Percentiles rank a stretch among this genome's conserved stretches.
Evolutionary conservation across 2,329 filamentous ascomycete species (phyloP).

Genomic region (Amphichorda felina): DNA sequence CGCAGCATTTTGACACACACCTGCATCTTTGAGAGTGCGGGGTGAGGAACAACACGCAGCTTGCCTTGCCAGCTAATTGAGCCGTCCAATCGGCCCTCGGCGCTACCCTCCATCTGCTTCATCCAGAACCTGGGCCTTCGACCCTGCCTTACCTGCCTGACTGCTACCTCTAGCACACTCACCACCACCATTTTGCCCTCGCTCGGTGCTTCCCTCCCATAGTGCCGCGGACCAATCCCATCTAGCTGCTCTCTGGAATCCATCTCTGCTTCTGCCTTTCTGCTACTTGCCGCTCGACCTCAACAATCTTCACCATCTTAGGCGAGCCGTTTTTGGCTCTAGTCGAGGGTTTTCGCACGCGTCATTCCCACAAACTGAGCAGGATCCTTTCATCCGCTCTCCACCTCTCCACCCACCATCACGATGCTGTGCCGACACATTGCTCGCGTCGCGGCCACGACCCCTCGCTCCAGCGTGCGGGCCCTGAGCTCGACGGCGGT

Average conservation of each 20-base stretch:
- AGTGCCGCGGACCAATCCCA: not conserved
- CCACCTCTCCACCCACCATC: slow-evolving; percentile 12
- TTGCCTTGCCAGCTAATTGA: slow-evolving; percentile 5
- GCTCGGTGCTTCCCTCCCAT: not conserved
- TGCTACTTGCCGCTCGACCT: slow-evolving; percentile 1
- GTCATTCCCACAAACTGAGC: too few relatives aligned
- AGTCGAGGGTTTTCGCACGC: not conserved
- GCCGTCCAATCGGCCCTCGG: slow-evolving; percentile 15
- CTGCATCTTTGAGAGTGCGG: slow-evolving; percentile 5
- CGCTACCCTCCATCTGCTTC: slow-evolving; percentile 14
- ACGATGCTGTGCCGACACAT: slow-evolving; percentile 40
- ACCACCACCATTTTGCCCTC: not conserved
- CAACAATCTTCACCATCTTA: slow-evolving; percentile 2
- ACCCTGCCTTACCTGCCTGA: slow-evolving; percentile 2
- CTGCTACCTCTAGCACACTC: not conserved
- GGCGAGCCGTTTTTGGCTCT: slow-evolving; percentile 2
- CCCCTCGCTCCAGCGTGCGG: slow-evolving; percentile 36
- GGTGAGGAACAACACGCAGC: slow-evolving; percentile 8
- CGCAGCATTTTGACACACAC: not conserved
- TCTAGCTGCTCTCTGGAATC: not conserved
- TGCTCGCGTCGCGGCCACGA: slow-evolving; percentile 27
- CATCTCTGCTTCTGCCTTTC: not conserved
- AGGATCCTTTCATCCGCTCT: too few relatives aligned
- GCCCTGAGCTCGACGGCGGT: slow-evolving; percentile 44
- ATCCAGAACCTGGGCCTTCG: slow-evolving; percentile 3